phyloP scores from a whole-genome alignment of 2,329 filamentous ascomycete species.

The Colletotrichum paranaense region DNA sequence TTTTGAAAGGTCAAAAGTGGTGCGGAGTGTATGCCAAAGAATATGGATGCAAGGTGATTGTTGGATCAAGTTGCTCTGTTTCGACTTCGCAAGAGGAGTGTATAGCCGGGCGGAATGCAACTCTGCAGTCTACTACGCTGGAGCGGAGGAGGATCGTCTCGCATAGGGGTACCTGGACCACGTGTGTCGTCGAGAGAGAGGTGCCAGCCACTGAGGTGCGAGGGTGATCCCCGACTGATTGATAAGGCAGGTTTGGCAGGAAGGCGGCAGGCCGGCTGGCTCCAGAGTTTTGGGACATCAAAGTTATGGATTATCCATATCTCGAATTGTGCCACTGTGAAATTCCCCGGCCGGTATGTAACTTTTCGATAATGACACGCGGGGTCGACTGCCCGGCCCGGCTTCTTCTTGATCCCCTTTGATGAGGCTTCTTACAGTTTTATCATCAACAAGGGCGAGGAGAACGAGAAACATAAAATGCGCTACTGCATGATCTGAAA shows the following conservation, averaged over 20 bases:
- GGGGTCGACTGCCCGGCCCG: not conserved
- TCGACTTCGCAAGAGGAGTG: not conserved
- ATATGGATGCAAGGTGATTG: not conserved
- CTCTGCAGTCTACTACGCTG: not conserved
- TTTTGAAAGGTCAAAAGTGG: not conserved
- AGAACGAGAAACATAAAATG: conserved; percentile 1
- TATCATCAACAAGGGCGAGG: not conserved
- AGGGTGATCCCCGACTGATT: not conserved
- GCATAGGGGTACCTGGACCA: not conserved
- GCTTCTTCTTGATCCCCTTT: not conserved
- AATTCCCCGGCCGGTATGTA: not conserved
- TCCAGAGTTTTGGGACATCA: not conserved
- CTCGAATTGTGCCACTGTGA: not conserved
- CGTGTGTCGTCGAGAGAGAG: not conserved
- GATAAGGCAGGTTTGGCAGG: not conserved
- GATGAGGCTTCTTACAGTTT: not conserved
- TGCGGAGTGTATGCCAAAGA: not conserved
- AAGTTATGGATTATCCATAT: not conserved
- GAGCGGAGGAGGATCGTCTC: not conserved
- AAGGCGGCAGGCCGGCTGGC: not conserved
- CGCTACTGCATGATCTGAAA: not conserved
- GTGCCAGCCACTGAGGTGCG: not conserved
- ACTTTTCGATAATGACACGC: not conserved
- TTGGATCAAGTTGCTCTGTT: too few species aligned
- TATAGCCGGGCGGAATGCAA: conserved; percentile 7